Evolutionary conservation across 2,329 filamentous ascomycete genomes (phyloP), one percentile per base, ranked within the genome.

Genomic region (Phialophora tarda): DNA sequence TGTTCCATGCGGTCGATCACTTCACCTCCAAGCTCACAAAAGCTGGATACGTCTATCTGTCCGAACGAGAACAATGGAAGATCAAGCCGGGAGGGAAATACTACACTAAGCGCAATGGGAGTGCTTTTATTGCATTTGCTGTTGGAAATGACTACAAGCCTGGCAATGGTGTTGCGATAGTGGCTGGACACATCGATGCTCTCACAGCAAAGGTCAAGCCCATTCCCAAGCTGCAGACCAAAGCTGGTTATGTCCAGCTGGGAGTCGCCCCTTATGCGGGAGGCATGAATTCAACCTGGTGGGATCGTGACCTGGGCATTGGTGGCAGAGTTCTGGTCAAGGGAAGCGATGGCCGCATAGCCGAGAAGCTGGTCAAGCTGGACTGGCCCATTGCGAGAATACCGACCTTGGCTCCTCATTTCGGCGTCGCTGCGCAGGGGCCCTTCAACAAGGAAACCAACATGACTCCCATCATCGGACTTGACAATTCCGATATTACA

Each of bases 351-450:
- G 90, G 90, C 71, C 96, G 94, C 84, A 92, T 96, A 41, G 83
- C 85, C 24, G 88, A 86, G 32, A 91, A 89, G 81, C 84, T 98
- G 54, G 93, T 97, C 68, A 96, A 96, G 82, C 83, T 98, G 59
- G 91, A 90, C 77, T 97, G 93, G 92, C 94, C 95, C 1, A 93
- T 99, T 80, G 95, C 95, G 55, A 88, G 91, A 68, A 91, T 98
- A 66, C 93, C 95, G 6, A 97, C 93, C 0, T 85, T 99, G 21
- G 95, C 95, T 28, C 93, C 93, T 64, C 95, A 99, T 79, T 98
- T 99, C 74, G 95, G 95, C 60, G 85, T 91, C 54, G 89, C 85
- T 4, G 80, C 88, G 0, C 76, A 80, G 57, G 86, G 86, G 0
- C 87, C 87, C 0, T 89, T 89, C 80, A 98, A 99, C 77, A 85